Conservation (phyloP, 345 rosid species). For the Rhodamnia argentea region DNA sequence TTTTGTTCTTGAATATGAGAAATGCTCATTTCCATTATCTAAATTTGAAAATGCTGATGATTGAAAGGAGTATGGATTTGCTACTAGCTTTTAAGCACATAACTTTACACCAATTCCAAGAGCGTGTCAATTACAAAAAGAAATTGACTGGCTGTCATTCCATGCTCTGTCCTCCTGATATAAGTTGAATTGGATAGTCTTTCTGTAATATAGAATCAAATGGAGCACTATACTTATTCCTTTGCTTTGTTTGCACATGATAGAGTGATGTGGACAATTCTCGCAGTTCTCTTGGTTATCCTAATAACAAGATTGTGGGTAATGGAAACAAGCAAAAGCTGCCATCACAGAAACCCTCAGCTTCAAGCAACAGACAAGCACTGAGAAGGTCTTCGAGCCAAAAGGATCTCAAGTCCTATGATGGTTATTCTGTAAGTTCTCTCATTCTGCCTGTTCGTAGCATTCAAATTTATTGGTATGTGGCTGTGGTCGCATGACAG, state of each 20-base stretch:
- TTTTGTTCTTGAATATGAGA: not conserved
- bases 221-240: not conserved
- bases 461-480: not conserved
- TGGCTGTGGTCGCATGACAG: not conserved
- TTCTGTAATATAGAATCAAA: not conserved
- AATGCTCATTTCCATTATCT: not conserved
- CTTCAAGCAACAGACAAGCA: slow-evolving; percentile 38
- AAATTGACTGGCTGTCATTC: not conserved
- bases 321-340: slow-evolving; percentile 25
- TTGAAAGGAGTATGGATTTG: not conserved
- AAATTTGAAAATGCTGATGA: not conserved
- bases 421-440: slow-evolving; percentile 78
- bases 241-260: slow-evolving; percentile 9
- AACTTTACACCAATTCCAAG: not conserved
- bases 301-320: slow-evolving; percentile 19
- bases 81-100: not conserved
- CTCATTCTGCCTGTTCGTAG: not conserved
- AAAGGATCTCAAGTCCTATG: slow-evolving; percentile 55
- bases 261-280: slow-evolving; percentile 68
- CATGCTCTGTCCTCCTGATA: not conserved
- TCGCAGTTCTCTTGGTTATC: slow-evolving; percentile 24
- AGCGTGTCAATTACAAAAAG: not conserved
- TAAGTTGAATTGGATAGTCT: not conserved
- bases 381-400: slow-evolving; percentile 68
- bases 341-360: slow-evolving; percentile 20